phyloP scores from a whole-genome alignment of 495 filamentous ascomycete species.

The Amorphotheca resinae region DNA sequence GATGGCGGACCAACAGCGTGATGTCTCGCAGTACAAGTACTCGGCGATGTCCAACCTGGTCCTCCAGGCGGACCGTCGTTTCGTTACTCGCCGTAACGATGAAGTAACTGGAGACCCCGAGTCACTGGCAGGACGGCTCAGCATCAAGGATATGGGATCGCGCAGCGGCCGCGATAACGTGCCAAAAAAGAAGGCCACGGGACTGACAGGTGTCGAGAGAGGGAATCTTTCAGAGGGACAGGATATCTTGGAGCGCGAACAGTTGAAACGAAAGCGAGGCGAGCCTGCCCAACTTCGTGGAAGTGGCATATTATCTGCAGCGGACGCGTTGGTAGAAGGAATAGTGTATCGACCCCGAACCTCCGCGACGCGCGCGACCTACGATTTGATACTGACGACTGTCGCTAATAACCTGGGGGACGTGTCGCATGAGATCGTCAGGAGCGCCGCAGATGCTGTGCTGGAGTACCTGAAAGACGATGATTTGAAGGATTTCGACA shows the following conservation, averaged over 20 bases:
- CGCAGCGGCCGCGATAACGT: slow-evolving; percentile 66
- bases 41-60: slow-evolving; percentile 99
- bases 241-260: slow-evolving; percentile 75
- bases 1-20: slow-evolving; percentile 77
- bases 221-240: slow-evolving; percentile 73
- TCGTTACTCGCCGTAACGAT: slow-evolving; percentile 81
- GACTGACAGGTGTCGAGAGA: slow-evolving; percentile 55
- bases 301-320: slow-evolving; percentile 70
- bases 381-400: slow-evolving; percentile 86
- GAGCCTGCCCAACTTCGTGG: slow-evolving; percentile 61
- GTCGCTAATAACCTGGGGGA: slow-evolving; percentile 83
- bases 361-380: slow-evolving; percentile 85
- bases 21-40: slow-evolving; percentile 98
- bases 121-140: slow-evolving; percentile 86
- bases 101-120: slow-evolving; percentile 96
- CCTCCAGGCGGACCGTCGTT: slow-evolving; percentile 95
- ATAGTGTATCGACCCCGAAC: slow-evolving; percentile 77
- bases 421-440: slow-evolving; percentile 80
- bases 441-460: slow-evolving; percentile 89
- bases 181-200: slow-evolving; percentile 58
- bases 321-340: slow-evolving; percentile 79
- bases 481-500: slow-evolving; percentile 92
- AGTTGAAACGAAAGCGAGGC: slow-evolving; percentile 71
- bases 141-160: slow-evolving; percentile 87
- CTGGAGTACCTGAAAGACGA: slow-evolving; percentile 91